Percentiles rank a stretch among this genome's conserved stretches.
Evolutionary conservation across 1,139 yeast species (phyloP).

Genomic region (Nakaseomyces bracarensis): DNA sequence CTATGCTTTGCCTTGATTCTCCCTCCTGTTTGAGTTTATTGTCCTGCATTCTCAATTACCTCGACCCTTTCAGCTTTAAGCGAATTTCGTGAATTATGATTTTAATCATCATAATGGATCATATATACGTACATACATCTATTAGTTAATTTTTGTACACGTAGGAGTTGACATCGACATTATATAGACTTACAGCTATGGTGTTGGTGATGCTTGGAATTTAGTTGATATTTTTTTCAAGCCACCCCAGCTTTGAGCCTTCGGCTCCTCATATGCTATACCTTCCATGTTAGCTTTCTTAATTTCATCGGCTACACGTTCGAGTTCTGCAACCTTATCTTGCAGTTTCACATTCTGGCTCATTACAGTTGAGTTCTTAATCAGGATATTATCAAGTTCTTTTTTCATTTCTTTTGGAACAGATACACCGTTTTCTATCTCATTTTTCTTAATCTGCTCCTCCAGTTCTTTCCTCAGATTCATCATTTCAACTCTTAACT

Average conservation of each 20-base stretch:
- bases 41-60: no score
- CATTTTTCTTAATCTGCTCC: slow-evolving; percentile 27
- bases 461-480: slow-evolving; percentile 37
- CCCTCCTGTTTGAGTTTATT: no score
- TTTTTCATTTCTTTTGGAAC: slow-evolving; percentile 36
- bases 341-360: slow-evolving; percentile 43
- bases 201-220: slow-evolving; percentile 7
- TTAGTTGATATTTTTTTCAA: slow-evolving; percentile 4
- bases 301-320: slow-evolving; percentile 13
- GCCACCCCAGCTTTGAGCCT: slow-evolving; percentile 1
- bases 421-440: slow-evolving; percentile 27
- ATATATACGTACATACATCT: no score
- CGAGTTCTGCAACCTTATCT: slow-evolving; percentile 36
- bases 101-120: not conserved
- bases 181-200: not conserved
- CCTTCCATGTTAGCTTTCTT: slow-evolving; percentile 13
- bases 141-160: no score
- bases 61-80: not conserved
- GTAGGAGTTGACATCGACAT: no score
- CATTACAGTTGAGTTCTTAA: slow-evolving; percentile 50
- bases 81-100: not conserved
- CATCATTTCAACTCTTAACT: slow-evolving; percentile 45
- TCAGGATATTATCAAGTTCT: slow-evolving; percentile 48
- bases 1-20: no score
- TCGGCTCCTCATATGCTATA: slow-evolving; percentile 9